A percentile compares a stretch with the other conserved stretches of the same genome.
Evolutionary conservation across 495 filamentous ascomycete species (phyloP).

Genomic region (Penicillium flavigenum): DNA sequence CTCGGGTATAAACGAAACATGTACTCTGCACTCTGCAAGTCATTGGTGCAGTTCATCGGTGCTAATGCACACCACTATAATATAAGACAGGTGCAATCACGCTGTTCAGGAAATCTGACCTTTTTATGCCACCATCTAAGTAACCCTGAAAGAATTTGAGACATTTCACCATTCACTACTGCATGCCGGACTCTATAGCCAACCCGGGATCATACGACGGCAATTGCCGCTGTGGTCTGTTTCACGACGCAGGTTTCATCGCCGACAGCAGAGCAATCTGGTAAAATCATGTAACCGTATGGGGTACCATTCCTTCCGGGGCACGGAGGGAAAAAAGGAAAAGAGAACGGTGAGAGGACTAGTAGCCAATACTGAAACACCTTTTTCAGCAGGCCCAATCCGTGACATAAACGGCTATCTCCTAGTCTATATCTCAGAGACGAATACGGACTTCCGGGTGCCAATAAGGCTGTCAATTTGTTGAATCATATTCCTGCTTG

Average conservation of each 20-base stretch:
- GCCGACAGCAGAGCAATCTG: conserved; percentile 7
- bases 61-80: background rate
- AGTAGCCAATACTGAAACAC: background rate
- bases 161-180: background rate
- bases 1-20: background rate
- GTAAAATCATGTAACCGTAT: conserved; percentile 5
- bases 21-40: background rate
- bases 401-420: conserved; percentile 12
- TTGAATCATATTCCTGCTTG: background rate
- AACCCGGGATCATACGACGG: background rate
- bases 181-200: background rate
- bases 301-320: background rate
- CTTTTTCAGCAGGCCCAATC: conserved; percentile 5
- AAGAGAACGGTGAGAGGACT: background rate
- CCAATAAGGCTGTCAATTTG: background rate
- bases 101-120: background rate
- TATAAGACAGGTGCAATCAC: background rate
- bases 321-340: too few species aligned
- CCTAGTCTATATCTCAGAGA: background rate
- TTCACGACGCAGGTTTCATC: conserved; percentile 1
- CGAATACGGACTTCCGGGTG: background rate
- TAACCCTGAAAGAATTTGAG: background rate
- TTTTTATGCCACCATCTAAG: background rate
- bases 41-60: background rate
- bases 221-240: conserved; percentile 7